Evolutionary conservation across 2,329 filamentous ascomycete genomes (phyloP).

Genomic region (Epichloe elymi): DNA sequence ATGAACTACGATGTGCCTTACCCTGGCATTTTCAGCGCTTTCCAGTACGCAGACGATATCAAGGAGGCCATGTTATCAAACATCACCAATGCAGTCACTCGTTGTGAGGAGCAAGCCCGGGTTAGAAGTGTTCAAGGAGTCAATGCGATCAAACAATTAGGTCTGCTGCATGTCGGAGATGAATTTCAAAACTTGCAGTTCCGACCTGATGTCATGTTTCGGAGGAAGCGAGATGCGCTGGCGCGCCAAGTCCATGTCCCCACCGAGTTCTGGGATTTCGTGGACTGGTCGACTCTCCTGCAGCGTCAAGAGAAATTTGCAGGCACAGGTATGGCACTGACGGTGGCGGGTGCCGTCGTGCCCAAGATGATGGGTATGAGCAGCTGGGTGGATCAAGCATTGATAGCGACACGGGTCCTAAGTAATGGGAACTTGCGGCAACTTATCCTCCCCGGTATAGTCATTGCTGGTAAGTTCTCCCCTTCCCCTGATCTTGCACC

Average conservation of each 20-base stretch:
- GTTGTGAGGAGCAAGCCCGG: slow-evolving; percentile 79
- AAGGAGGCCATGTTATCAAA: slow-evolving; percentile 85
- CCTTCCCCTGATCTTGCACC: neutral
- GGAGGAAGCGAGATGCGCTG: slow-evolving; percentile 63
- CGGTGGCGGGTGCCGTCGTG: slow-evolving; percentile 75
- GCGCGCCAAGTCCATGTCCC: slow-evolving; percentile 78
- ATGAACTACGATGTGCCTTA: slow-evolving; percentile 73
- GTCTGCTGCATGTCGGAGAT: slow-evolving; percentile 75
- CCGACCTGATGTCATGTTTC: slow-evolving; percentile 89
- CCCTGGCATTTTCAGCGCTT: slow-evolving; percentile 70
- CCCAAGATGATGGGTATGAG: slow-evolving; percentile 69
- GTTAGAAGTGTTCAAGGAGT: slow-evolving; percentile 67
- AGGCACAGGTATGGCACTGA: slow-evolving; percentile 88
- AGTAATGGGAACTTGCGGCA: slow-evolving; percentile 70
- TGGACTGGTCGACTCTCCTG: slow-evolving; percentile 71
- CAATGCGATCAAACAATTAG: slow-evolving; percentile 75
- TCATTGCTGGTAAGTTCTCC: slow-evolving; percentile 58
- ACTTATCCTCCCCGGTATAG: slow-evolving; percentile 66
- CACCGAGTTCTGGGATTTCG: slow-evolving; percentile 84
- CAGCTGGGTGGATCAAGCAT: slow-evolving; percentile 77
- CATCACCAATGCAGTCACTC: slow-evolving; percentile 63
- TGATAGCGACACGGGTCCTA: slow-evolving; percentile 69
- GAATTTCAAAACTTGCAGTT: slow-evolving; percentile 80
- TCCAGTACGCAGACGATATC: slow-evolving; percentile 85
- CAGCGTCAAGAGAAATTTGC: slow-evolving; percentile 91